phyloP scores from a whole-genome alignment of 2,329 filamentous ascomycete genomes.

The Sporothrix humicola region DNA sequence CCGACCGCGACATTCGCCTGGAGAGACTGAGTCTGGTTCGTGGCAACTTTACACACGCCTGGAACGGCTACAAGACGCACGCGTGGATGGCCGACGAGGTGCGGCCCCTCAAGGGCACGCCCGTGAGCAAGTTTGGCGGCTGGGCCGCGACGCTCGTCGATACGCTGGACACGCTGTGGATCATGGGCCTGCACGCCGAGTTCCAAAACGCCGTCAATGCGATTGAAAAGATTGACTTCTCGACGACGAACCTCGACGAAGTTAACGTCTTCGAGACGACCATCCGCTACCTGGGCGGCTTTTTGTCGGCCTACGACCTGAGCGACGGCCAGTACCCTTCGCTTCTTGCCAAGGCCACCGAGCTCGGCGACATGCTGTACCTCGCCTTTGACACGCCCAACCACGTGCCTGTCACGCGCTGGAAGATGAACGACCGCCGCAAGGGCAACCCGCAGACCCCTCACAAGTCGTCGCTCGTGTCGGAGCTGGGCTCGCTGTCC shows the following conservation, averaged over 20 bases:
- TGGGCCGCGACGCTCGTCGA: conserved; percentile 73
- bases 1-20: conserved; percentile 46
- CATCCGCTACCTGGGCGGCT: conserved; percentile 45
- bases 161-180: conserved; percentile 73
- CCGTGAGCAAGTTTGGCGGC: conserved; percentile 57
- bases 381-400: conserved; percentile 71
- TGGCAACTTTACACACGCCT: conserved; percentile 60
- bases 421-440: conserved; percentile 25
- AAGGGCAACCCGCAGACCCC: conserved; percentile 43
- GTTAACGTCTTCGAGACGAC: conserved; percentile 56
- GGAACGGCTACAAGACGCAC: conserved; percentile 64
- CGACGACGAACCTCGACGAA: conserved; percentile 53
- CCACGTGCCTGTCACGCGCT: conserved; percentile 59
- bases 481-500: conserved; percentile 67
- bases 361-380: conserved; percentile 70
- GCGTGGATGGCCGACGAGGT: conserved; percentile 71
- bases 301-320: conserved; percentile 43
- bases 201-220: conserved; percentile 68
- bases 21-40: conserved; percentile 53
- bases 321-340: conserved; percentile 59
- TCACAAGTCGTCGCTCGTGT: conserved; percentile 47
- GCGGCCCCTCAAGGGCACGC: conserved; percentile 58
- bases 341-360: conserved; percentile 65
- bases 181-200: conserved; percentile 69
- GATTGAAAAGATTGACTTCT: conserved; percentile 66